Base-by-base conservation (phyloP, 2,329 filamentous ascomycete species). In the Diaporthe aspalathi region DNA sequence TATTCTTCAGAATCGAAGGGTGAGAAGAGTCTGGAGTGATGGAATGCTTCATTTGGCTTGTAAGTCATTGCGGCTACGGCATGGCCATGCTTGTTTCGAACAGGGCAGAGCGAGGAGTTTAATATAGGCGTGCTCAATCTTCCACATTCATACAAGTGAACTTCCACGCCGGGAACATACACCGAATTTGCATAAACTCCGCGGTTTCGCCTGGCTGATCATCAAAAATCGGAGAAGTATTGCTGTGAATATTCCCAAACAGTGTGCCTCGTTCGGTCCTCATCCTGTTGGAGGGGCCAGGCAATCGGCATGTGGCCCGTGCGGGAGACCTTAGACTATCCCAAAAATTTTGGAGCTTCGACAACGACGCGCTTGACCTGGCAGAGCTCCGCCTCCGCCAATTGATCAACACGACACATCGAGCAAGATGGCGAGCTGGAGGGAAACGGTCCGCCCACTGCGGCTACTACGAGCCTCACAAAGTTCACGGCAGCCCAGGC, bases 401-500 rank as follows among this genome's bases (percentile, higher is more conserved):
- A 52, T 62, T 60, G 65, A 65, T 22, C 54, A 60, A 40, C 66
- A 16, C 27, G 24, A 54, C 22, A 35, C 27, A 40, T n/a, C 43
- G 32, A 68, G 17, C 22, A 79, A 70, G 70, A 86, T 86, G 84
- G 79, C 84, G 67, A 81, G 79, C 71, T 76, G 83, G 75, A 82
- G 83, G 70, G 81, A 84, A 74, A 79, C 81, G 70, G 77, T 78
- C 76, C 83, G 83, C 74, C 72, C 76, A 38, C 65, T 74, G 49
- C 72, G 76, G 73, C 71, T 67, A 35, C 47, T 73, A n/a, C 62
- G 70, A 24, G 53, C 69, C 49, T 40, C 43, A 47, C 70, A 62
- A 29, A 22, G 57, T 62, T 56, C 62, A 29, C 54, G 71, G 49
- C 70, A 67, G 57, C 80, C 72, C 78, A 78, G 74, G 77, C 79